A percentile compares a stretch with the other conserved stretches of the same genome.
Evolutionary conservation across 1,284 basidiomycete species (phyloP).

Genomic region (Psilocybe mexicana): DNA sequence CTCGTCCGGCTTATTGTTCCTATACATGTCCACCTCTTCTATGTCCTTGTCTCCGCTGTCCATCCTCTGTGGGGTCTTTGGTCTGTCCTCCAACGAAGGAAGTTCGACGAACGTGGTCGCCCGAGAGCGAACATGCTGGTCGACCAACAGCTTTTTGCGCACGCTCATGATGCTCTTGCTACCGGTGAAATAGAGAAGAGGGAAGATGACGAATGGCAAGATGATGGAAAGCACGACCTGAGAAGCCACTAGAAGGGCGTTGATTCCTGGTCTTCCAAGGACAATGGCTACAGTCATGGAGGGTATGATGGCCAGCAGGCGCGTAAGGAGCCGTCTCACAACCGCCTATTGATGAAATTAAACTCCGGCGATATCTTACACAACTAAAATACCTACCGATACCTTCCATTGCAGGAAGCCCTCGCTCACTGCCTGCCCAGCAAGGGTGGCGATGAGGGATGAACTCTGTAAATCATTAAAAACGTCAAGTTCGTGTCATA

Average conservation of each 20-base stretch:
- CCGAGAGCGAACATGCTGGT: not conserved
- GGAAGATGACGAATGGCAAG: constrained; percentile 85
- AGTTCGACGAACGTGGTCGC: constrained; percentile 4
- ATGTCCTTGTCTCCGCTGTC: constrained; percentile 24
- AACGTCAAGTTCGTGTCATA: not conserved
- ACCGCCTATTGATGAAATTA: constrained; percentile 55
- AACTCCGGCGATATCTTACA: constrained; percentile 5
- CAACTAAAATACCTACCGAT: constrained; percentile 53
- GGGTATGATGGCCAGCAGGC: constrained; percentile 86
- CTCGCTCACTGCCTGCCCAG: constrained; percentile 92
- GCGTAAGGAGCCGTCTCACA: constrained; percentile 80
- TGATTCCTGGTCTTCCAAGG: constrained; percentile 76
- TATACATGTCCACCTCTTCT: constrained; percentile 28
- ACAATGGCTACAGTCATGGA: constrained; percentile 79
- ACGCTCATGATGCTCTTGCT: constrained; percentile 68
- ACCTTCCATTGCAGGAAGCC: constrained; percentile 92
- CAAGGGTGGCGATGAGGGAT: constrained; percentile 89
- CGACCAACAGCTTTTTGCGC: constrained; percentile 18
- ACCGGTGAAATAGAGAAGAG: constrained; percentile 77
- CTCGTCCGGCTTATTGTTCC: no score
- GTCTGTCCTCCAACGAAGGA: not conserved
- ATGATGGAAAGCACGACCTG: constrained; percentile 90
- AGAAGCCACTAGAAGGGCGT: constrained; percentile 81
- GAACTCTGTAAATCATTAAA: constrained; percentile 60
- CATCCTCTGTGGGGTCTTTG: not conserved